Evolutionary conservation across 78 protist species (phyloP).

Genomic region (Dictyostelium citrinum): DNA sequence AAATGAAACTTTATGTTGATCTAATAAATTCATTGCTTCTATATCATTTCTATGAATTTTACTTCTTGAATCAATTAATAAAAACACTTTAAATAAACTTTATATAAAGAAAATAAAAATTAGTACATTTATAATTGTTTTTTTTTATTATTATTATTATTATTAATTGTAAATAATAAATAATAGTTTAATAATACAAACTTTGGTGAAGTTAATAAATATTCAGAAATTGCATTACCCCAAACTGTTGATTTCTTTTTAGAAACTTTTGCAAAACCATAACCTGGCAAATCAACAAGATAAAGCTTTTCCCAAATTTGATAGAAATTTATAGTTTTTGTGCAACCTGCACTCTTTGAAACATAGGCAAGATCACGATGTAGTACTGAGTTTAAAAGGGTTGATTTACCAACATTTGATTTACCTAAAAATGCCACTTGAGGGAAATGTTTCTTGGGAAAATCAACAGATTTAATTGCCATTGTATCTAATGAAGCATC

Average conservation of each 20-base stretch:
- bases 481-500: constrained; percentile 8
- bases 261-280: constrained; percentile 57
- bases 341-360: constrained; percentile 64
- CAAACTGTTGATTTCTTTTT: constrained; percentile 57
- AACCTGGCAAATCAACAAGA: constrained; percentile 70
- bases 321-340: constrained; percentile 67
- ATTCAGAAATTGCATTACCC: constrained; percentile 66
- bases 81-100: constrained; percentile 34
- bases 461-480: constrained; percentile 63
- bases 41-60: constrained; percentile 48
- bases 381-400: constrained; percentile 43
- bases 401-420: constrained; percentile 77
- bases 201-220: constrained; percentile 38
- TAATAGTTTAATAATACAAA: neutral
- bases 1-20: constrained; percentile 65
- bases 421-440: constrained; percentile 72
- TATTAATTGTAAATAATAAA: too few relatives aligned
- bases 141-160: too few relatives aligned
- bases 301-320: constrained; percentile 52
- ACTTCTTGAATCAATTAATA: constrained; percentile 53
- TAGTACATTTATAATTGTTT: too few relatives aligned
- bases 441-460: constrained; percentile 27
- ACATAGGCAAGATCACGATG: constrained; percentile 13
- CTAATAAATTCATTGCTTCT: constrained; percentile 48
- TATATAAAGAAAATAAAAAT: neutral